phyloP scores from a whole-genome alignment of 129 eudicot genomes.

The Chrysanthemum seticuspe region DNA sequence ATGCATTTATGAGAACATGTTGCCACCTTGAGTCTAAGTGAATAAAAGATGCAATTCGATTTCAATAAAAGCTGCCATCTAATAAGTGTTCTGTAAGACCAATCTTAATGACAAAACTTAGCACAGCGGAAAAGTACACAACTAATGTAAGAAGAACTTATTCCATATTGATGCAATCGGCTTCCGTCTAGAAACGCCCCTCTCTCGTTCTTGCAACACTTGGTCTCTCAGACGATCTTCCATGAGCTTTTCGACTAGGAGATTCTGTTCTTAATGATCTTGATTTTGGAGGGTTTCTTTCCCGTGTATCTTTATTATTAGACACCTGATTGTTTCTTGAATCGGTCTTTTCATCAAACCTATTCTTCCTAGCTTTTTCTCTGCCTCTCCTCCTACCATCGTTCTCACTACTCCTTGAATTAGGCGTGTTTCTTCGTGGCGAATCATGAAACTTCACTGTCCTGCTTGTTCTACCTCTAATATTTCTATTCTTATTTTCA shows the following conservation, averaged over 20 bases:
- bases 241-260: conserved; percentile 18
- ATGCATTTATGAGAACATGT: too few relatives aligned
- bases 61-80: not conserved
- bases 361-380: conserved; percentile 10
- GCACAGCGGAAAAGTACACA: not conserved
- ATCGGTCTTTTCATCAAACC: conserved; percentile 17
- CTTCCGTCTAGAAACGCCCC: conserved; percentile 5
- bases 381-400: conserved; percentile 29
- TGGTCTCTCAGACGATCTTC: conserved; percentile 24
- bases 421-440: conserved; percentile 22
- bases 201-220: conserved; percentile 28
- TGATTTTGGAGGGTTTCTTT: conserved; percentile 13
- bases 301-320: conserved; percentile 7
- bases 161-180: conserved; percentile 1
- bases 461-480: conserved; percentile 19
- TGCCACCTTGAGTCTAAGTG: too few relatives aligned
- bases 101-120: not conserved
- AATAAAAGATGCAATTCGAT: not conserved
- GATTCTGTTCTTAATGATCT: conserved; percentile 24
- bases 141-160: conserved; percentile 7
- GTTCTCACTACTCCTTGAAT: conserved; percentile 33
- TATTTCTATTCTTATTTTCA: conserved; percentile 15
- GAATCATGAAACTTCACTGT: conserved; percentile 19
- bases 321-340: conserved; percentile 16
- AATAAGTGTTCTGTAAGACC: not conserved